Base-by-base conservation (phyloP, 805 yeast species). In the Pichia nanzhaoensis region DNA sequence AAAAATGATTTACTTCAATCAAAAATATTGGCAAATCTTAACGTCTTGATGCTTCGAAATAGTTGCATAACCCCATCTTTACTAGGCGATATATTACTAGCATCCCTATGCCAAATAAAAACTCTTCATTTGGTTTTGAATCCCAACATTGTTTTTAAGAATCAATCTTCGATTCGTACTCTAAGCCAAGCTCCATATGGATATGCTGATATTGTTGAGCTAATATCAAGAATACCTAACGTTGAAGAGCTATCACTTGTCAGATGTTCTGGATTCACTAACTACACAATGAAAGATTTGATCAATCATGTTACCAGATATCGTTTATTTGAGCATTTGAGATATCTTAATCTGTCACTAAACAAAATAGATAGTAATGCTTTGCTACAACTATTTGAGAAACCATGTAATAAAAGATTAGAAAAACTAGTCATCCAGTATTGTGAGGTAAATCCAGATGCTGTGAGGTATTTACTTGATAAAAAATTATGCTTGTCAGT, bases 341-440 rank as follows among this genome's bases (percentile, higher is more conserved):
- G 22, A 7, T 44, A 35, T 13, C 27, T 44, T 9, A 39, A 44
- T 18, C n/a, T 44, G 4, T 44, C 47, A n/a, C 13, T 44, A 32
- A 44, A 39, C 34, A 44, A 39, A 17, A 35, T 44, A 12, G 34
- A 44, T 5, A 31, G 24, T 17, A 13, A 27, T 34, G 18, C 36
- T 20, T 34, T 44, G 10, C n/a, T 34, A 8, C 20, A 22, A 13
- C 13, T 44, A 13, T 39, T 39, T 5, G 39, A 18, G 13, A 21
- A 34, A 16, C 43, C 43, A 17, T 19, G 18, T 6, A 31, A 31
- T 9, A 8, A 34, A 8, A 44, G 18, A 14, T 21, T 44, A 16
- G 10, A 39, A 13, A 44, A 24, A 3, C 24, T 44, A 1, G 37
- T 30, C 2, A 34, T 44, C 12, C 39, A 35, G 17, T 44, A 44